A percentile compares a stretch with the other conserved stretches of the same genome.
Conservation (phyloP, 2,329 filamentous ascomycete genomes). For the Penicillium corylophilum region DNA sequence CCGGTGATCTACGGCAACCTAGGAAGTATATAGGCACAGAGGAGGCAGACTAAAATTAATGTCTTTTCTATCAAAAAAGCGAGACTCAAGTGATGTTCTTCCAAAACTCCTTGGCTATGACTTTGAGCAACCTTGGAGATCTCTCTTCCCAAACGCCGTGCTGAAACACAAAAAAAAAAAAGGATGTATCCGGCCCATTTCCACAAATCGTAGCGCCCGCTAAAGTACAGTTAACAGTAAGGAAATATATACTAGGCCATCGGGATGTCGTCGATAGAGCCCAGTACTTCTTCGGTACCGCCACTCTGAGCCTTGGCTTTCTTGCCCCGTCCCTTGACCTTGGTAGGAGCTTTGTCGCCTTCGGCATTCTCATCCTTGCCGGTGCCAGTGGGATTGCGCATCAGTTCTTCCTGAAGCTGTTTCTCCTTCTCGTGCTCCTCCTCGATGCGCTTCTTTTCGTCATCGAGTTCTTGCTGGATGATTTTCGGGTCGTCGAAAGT, state of each 20-base stretch:
- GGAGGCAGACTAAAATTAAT: neutral
- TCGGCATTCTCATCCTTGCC: constrained; percentile 27
- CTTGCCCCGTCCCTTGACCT: constrained; percentile 32
- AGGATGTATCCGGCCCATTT: constrained; percentile 5
- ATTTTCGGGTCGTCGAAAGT: constrained; percentile 42
- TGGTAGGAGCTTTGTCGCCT: constrained; percentile 28
- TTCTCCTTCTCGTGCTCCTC: constrained; percentile 48
- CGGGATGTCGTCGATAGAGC: constrained; percentile 39
- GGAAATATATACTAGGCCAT: neutral
- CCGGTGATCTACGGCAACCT: neutral
- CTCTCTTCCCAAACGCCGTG: neutral
- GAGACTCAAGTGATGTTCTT: neutral
- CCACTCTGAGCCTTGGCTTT: constrained; percentile 27
- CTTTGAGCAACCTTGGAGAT: neutral
- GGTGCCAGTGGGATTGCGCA: constrained; percentile 42
- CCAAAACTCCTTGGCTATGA: neutral
- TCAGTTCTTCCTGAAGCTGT: constrained; percentile 43
- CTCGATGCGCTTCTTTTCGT: constrained; percentile 47
- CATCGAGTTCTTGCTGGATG: constrained; percentile 44
- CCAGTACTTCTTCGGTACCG: constrained; percentile 43
- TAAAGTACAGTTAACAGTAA: constrained; percentile 1
- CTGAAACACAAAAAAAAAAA: neutral
- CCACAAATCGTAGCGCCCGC: constrained; percentile 8
- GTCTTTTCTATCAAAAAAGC: neutral
- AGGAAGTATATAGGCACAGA: neutral